Base-by-base conservation (phyloP, 2,329 filamentous ascomycete genomes). In the Colletotrichum sp. region DNA sequence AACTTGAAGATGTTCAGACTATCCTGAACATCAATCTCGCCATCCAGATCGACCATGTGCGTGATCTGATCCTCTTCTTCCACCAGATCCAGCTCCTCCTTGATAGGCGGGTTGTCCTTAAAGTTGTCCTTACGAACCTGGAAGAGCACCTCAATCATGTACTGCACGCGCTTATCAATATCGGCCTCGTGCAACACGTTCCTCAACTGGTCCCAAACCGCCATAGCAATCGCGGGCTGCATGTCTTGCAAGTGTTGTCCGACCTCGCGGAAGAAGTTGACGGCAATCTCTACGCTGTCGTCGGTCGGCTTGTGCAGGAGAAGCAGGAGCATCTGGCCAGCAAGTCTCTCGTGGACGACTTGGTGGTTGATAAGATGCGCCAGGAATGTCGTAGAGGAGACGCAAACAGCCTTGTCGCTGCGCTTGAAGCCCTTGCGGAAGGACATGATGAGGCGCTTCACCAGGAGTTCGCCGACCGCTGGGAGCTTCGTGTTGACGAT, bases 51-150 rank as follows among this genome's bases (percentile, higher is more conserved):
- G 65, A 95, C 89, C 71, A 92, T 91, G 85, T 99, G 97, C 1
- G 97, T 98, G 80, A 98, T 98, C 83, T 98, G 97, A 82, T 99
- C 97, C 84, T 98, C 96, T 85, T 99, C 97, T 85, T 98, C 96
- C 10, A 99, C 95, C 61, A 99, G 85, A 85, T 99, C 97, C 73
- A 99, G 88, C 83, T 99, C 97, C 82, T 98, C 96, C 84, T 93
- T 96, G 80, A 98, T 88, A 1, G 96, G 93, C 22, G 94, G 95
- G 80, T 98, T 96, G 81, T 98, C 96, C 87, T 98, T 98, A 89
- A 98, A 99, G 80, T 94, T 94, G 86, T 98, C 96, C 85, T 98
- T 98, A 78, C 97, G 92, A 71, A 98, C 94, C 86, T 99, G 96
- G 84, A 99, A 99, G 58, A 99, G 87, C 8, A 98, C 97, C 84